phyloP scores from a whole-genome alignment of 805 yeast species.

The Barnettozyma sucrosica region DNA sequence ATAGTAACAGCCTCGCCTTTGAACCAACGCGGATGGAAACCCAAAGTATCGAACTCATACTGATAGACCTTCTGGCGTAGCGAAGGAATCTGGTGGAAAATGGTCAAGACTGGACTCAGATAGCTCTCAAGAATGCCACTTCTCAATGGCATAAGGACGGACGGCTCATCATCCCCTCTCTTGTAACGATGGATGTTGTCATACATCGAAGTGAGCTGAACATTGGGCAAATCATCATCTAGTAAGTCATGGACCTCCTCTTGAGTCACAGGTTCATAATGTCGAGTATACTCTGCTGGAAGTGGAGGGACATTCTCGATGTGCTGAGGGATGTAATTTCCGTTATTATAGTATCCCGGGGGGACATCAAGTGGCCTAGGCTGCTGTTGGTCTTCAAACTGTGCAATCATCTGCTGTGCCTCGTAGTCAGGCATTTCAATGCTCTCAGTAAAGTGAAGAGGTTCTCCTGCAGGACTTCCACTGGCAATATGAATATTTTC shows the following conservation, averaged over 20 bases:
- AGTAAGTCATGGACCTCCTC: background rate
- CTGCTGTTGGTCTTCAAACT: background rate
- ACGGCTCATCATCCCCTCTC: slow-evolving; percentile 23
- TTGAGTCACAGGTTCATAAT: background rate
- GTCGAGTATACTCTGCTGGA: background rate
- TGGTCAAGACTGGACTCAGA: slow-evolving; percentile 36
- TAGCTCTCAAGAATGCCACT: slow-evolving; percentile 33
- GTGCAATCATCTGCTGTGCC: background rate
- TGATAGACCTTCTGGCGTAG: slow-evolving; percentile 29
- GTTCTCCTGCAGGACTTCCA: slow-evolving; percentile 15
- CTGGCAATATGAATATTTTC: background rate
- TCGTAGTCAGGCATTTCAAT: background rate
- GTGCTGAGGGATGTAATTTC: background rate
- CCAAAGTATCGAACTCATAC: slow-evolving; percentile 30
- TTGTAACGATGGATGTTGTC: slow-evolving; percentile 28
- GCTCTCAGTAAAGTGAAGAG: background rate
- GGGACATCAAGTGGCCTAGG: background rate
- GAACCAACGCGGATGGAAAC: slow-evolving; percentile 37
- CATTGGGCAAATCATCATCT: background rate
- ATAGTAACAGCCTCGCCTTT: slow-evolving; percentile 20
- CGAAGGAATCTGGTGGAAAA: slow-evolving; percentile 32
- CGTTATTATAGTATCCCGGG: background rate
- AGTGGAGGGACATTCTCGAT: background rate
- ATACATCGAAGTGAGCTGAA: slow-evolving; percentile 21
- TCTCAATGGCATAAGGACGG: slow-evolving; percentile 32